These are phyloP conservation scores for Lecanoromycetidae sp. DNA, from an alignment of 2,329 filamentous ascomycete species.

Conservation along the genomic window DNA sequence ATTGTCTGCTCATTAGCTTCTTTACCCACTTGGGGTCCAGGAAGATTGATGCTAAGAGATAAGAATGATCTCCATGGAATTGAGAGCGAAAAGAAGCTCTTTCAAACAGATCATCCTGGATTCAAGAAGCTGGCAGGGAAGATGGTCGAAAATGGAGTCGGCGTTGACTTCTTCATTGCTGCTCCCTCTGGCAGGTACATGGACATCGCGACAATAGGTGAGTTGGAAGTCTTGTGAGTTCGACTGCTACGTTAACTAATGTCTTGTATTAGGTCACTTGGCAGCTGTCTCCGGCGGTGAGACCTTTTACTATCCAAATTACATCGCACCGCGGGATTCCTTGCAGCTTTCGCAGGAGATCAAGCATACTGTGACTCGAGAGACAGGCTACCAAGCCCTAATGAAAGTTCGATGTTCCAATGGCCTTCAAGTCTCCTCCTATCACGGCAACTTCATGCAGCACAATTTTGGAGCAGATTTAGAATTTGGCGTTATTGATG, in stretches of 20 bases:
- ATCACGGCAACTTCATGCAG: slow-evolving; percentile 93
- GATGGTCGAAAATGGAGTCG: slow-evolving; percentile 76
- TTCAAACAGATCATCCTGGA: slow-evolving; percentile 75
- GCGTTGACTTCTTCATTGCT: slow-evolving; percentile 88
- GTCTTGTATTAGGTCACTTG: slow-evolving; percentile 51
- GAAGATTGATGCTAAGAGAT: slow-evolving; percentile 71
- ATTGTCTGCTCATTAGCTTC: slow-evolving; percentile 76
- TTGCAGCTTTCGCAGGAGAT: slow-evolving; percentile 77
- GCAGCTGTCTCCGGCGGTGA: slow-evolving; percentile 86
- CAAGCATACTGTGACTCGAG: slow-evolving; percentile 70
- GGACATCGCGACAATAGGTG: slow-evolving; percentile 81
- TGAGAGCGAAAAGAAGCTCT: slow-evolving; percentile 83
- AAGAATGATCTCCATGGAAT: slow-evolving; percentile 75
- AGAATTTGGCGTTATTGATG: slow-evolving; percentile 82
- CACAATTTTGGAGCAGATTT: slow-evolving; percentile 91
- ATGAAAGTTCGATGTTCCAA: slow-evolving; percentile 99
- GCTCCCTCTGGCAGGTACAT: slow-evolving; percentile 83
- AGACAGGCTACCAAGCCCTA: slow-evolving; percentile 87
- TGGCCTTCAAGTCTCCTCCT: slow-evolving; percentile 82
- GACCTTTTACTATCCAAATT: slow-evolving; percentile 94
- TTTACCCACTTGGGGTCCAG: slow-evolving; percentile 86
- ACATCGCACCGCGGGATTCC: slow-evolving; percentile 73
- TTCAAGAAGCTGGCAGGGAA: slow-evolving; percentile 81
- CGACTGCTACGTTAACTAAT: not conserved
- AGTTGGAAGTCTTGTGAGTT: not conserved